Base-by-base conservation (phyloP, 1,284 basidiomycete species). In the Boletus albobrunnescens region DNA sequence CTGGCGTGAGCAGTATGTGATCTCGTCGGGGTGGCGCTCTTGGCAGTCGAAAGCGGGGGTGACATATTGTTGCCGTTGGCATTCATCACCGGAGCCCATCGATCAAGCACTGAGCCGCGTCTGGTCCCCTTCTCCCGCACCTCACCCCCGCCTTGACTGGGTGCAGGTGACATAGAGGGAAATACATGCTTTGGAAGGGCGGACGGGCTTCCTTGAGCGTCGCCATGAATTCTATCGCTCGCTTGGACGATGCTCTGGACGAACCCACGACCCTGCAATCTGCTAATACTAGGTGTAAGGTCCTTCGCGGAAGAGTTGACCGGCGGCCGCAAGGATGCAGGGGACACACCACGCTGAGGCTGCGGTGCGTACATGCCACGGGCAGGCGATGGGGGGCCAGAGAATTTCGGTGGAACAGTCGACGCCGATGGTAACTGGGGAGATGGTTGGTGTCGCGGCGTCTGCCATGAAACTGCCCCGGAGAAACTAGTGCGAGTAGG, bases 221-320 rank as follows among this genome's bases (percentile, higher is more conserved):
- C 58, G 12, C 55, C 61, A 52, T 77, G 74, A 4, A 82, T 62
- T 51, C 77, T 70, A 16, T 76, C 70, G 56, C 77, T 86, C 31
- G 75, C 81, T 65, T 84, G 81, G 26, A 91, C 82, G 70, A 88
- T 80, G 55, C 77, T 87, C 64, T 86, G 82, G 7, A 91, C 87
- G 58, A 91, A 90, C 2, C 87, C 87, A 36, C 87, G 79, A 7
- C 88, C 88, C 57, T 89, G 80, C n/a, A 91, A 67, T 48, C 86
- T 71, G 54, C 84, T 89, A 23, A 91, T 77, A 60, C 85, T 88
- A 3, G 88, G 88, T 2, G 87, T 88, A 5, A 79, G 77, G 43
- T 87, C 86, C 58, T 89, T 90, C 41, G 72, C 63, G 5, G 73
- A 47, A 28, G 56, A 43, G 28, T 22, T 39, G 14, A 9, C 57